phyloP scores from a whole-genome alignment of 2,329 filamentous ascomycete genomes.

The Capronia americana region DNA sequence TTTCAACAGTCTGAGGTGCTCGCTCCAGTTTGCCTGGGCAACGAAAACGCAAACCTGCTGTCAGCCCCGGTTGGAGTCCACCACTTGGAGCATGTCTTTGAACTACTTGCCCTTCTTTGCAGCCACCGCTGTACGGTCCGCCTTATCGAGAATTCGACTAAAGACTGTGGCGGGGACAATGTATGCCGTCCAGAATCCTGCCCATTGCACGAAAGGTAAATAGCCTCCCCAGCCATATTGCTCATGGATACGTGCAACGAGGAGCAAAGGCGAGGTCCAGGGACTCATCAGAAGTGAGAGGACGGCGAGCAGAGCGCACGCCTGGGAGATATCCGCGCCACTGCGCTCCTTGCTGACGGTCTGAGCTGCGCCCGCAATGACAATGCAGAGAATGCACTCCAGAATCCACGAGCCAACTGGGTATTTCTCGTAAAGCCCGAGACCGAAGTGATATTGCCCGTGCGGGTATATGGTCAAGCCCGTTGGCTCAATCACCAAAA shows the following conservation, averaged over 20 bases:
- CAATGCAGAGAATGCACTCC: conserved; percentile 1
- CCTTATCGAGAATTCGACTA: not conserved
- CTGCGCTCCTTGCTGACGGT: not conserved
- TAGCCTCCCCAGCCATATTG: not conserved
- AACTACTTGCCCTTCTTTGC: not conserved
- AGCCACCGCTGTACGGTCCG: not conserved
- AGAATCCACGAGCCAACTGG: conserved; percentile 5
- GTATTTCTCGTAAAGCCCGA: conserved; percentile 10
- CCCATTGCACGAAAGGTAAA: not conserved
- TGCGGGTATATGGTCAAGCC: conserved; percentile 8
- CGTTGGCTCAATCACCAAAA: conserved; percentile 7
- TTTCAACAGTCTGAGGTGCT: not conserved
- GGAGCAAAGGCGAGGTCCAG: conserved; percentile 3
- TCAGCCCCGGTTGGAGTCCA: not conserved
- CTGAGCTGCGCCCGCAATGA: not conserved
- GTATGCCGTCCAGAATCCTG: conserved; percentile 8
- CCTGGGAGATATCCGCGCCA: conserved; percentile 6
- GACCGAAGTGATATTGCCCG: conserved; percentile 10
- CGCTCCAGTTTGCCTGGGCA: no score
- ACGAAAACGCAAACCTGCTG: not conserved
- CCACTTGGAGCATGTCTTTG: not conserved
- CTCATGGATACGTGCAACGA: conserved; percentile 2
- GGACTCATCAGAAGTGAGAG: conserved; percentile 10
- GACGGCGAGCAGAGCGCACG: not conserved
- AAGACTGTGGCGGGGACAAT: conserved; percentile 2